Evolutionary conservation across 163 green algal species (phyloP), one percentile per base, ranked within the genome.

Genomic region (Scenedesmus sp.): DNA sequence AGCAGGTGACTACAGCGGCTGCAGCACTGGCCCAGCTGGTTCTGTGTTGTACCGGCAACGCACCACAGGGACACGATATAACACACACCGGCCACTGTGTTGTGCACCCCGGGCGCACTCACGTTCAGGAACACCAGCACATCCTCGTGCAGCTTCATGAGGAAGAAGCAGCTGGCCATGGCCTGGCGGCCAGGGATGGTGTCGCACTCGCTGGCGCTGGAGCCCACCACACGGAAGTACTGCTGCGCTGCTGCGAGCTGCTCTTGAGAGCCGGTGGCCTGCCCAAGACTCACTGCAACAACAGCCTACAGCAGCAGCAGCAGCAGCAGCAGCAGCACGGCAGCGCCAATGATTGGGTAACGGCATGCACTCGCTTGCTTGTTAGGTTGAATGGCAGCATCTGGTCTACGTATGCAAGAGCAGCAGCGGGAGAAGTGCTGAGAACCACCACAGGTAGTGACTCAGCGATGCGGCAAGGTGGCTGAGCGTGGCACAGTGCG

Each of bases 141-240:
- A 88, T 98, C 96, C 56, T 97, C 96, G 86, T 96, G 98, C 92
- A 97, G 95, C 89, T 95, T 94, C 68, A 96, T 91, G 79, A 98
- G 93, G 94, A 97, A 97, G 94, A 97, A 97, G 92, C 95, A 97
- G 26, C 86, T 95, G 1, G 97, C 96, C 96, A 98, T 98, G 94
- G 95, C 97, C 92, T 98, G 97, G 18, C 97, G 89, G 33, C 97
- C 97, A 15, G 96, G 95, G 26, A 98, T 98, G 79, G 97, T 98
- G 92, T 98, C 96, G 68, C 96, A 97, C 92, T 98, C 97, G 44
- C 82, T 94, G 18, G 93, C 88, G 59, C 92, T 96, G 56, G 93
- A 93, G 59, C 97, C 97, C 9, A 97, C 94, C 30, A 88, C 35
- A 26, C 97, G 95, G 87, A 97, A 98, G 94, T 96, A 96, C 91